These are phyloP conservation scores for Echites panduratus DNA, from an alignment of 257 asterid genomes.

Conservation along the genomic window DNA sequence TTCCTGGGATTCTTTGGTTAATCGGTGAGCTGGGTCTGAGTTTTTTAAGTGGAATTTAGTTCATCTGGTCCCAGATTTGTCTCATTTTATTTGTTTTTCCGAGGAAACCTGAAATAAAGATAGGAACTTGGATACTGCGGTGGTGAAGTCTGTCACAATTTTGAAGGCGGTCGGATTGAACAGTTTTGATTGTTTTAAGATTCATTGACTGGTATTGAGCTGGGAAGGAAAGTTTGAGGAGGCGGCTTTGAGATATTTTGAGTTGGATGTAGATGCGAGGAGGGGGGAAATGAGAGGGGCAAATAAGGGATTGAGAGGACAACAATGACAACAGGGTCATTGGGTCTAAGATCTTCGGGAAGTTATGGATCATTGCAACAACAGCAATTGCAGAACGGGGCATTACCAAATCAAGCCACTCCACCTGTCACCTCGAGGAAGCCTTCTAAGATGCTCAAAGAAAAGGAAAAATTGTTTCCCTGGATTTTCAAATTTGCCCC, in stretches of 20 bases:
- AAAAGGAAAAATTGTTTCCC: slow-evolving; percentile 65
- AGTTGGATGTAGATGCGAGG: slow-evolving; percentile 10
- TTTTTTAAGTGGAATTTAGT: slow-evolving; percentile 12
- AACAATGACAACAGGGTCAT: slow-evolving; percentile 86
- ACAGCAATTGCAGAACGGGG: slow-evolving; percentile 49
- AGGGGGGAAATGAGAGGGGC: slow-evolving; percentile 43
- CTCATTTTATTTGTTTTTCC: background rate
- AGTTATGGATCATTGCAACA: slow-evolving; percentile 91
- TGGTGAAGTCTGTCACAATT: background rate
- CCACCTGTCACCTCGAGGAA: slow-evolving; percentile 50
- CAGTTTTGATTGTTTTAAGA: background rate
- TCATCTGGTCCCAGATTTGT: slow-evolving; percentile 8
- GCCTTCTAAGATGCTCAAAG: slow-evolving; percentile 73
- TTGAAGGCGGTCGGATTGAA: background rate
- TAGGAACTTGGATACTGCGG: slow-evolving; percentile 6
- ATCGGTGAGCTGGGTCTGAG: slow-evolving; percentile 14
- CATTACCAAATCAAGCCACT: slow-evolving; percentile 49
- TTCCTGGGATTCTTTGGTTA: slow-evolving; percentile 6
- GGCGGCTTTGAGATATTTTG: background rate
- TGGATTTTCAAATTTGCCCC: slow-evolving; percentile 84
- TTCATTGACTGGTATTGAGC: background rate
- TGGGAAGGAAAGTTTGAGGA: background rate
- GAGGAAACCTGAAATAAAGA: background rate
- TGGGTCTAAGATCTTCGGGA: slow-evolving; percentile 95
- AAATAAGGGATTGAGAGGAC: slow-evolving; percentile 39